Conservation (phyloP, 208 protist genomes). For the Crithidia acanthocephali region DNA sequence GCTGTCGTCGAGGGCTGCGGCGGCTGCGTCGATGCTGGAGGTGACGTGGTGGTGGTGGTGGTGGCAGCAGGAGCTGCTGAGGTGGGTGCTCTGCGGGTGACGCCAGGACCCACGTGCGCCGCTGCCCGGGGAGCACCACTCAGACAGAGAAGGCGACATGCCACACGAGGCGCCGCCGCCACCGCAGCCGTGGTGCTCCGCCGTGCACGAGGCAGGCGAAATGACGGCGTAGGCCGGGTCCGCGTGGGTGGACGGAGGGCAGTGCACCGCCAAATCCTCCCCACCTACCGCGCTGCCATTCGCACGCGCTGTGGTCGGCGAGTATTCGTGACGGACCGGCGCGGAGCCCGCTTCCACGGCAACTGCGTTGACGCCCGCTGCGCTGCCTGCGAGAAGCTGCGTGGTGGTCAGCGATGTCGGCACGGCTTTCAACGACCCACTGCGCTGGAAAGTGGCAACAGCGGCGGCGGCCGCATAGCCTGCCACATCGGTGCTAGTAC, state of each 20-base stretch:
- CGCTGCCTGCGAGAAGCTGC: too few species aligned
- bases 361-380: too few species aligned
- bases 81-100: not conserved
- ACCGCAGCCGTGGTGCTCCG: not conserved
- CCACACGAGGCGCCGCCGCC: not conserved
- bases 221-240: not conserved
- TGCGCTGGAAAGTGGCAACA: too few species aligned
- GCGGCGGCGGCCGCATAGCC: too few species aligned
- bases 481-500: too few species aligned
- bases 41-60: not conserved
- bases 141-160: not conserved
- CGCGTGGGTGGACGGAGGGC: not conserved
- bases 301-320: too few species aligned
- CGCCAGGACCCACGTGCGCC: not conserved
- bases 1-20: not conserved
- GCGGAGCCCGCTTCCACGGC: too few species aligned
- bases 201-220: too few species aligned
- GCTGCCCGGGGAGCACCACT: conserved; percentile 16
- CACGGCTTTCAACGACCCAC: too few species aligned
- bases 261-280: not conserved
- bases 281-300: too few species aligned
- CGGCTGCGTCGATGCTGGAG: conserved; percentile 12
- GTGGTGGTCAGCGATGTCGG: too few species aligned
- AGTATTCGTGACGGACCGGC: too few species aligned
- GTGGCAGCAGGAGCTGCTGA: not conserved